Percentiles rank a stretch among this genome's conserved stretches.
Conservation (phyloP, 148 eudicot genomes). For the Cornus suecica region DNA sequence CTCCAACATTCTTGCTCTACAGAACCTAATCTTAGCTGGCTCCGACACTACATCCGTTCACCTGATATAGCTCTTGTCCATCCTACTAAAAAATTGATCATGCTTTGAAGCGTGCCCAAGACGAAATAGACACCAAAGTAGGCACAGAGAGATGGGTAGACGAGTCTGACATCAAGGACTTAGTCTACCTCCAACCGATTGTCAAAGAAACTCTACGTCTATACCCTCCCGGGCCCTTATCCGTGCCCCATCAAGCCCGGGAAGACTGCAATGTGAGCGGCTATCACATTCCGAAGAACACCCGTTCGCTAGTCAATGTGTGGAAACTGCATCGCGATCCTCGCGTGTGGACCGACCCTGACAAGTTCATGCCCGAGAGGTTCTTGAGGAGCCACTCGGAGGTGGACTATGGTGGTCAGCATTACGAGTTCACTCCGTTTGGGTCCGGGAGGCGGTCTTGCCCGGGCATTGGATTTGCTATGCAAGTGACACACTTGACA, state of each 20-base stretch:
- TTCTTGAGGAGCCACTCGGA: conserved; percentile 15
- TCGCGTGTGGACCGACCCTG: conserved; percentile 27
- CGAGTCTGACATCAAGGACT: conserved; percentile 19
- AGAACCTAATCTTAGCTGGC: conserved; percentile 23
- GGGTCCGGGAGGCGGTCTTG: conserved; percentile 37
- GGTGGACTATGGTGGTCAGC: conserved; percentile 16
- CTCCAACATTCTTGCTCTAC: neutral
- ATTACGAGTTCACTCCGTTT: conserved; percentile 34
- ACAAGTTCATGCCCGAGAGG: conserved; percentile 33
- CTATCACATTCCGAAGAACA: conserved; percentile 19
- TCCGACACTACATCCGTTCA: conserved; percentile 15
- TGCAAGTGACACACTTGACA: conserved; percentile 27
- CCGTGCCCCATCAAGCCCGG: conserved; percentile 16
- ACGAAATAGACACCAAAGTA: conserved; percentile 23
- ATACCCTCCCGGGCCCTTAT: conserved; percentile 24
- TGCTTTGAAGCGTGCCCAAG: conserved; percentile 14
- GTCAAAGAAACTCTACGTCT: conserved; percentile 27
- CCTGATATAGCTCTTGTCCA: conserved; percentile 18
- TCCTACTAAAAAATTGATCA: conserved; percentile 14
- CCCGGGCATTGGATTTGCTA: conserved; percentile 31
- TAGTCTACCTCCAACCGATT: conserved; percentile 24
- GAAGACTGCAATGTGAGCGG: conserved; percentile 18
- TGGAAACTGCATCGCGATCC: conserved; percentile 34
- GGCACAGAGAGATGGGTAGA: conserved; percentile 30
- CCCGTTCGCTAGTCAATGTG: conserved; percentile 14